Percentiles rank a stretch among this genome's conserved stretches.
These are phyloP conservation scores for Dicorynia guianensis DNA, from an alignment of 306 rosid genomes.

Conservation along the genomic window DNA sequence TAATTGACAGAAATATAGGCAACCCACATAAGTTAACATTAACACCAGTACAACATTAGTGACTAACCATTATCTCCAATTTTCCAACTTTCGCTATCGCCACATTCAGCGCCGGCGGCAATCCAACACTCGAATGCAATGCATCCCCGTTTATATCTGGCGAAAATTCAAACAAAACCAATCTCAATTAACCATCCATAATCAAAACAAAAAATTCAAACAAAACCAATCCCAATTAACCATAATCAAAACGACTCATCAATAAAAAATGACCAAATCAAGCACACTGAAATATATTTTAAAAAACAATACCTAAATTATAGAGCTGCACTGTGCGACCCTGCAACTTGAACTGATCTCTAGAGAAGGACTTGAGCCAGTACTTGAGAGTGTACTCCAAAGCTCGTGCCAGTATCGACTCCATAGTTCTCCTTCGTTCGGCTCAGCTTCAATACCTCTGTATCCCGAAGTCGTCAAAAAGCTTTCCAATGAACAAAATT, in stretches of 20 bases:
- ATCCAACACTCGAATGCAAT: conserved; percentile 90
- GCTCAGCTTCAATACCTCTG: conserved; percentile 11
- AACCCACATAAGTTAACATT: neutral
- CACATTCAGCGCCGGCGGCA: conserved; percentile 85
- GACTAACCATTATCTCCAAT: conserved; percentile 83
- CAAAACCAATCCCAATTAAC: conserved; percentile 30
- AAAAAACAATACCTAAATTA: conserved; percentile 67
- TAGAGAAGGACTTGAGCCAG: conserved; percentile 91
- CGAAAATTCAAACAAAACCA: conserved; percentile 28
- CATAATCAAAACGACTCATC: neutral
- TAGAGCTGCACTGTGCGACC: conserved; percentile 89
- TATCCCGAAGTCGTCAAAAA: neutral
- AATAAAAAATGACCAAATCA: neutral
- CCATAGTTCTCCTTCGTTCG: conserved; percentile 53
- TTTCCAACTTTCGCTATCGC: conserved; percentile 84
- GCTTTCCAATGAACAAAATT: neutral
- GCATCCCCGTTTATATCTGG: conserved; percentile 91
- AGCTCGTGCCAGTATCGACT: conserved; percentile 83
- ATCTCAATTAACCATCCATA: conserved; percentile 27
- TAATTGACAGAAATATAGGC: neutral
- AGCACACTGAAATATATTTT: neutral
- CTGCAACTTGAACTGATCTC: conserved; percentile 95
- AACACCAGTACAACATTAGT: neutral
- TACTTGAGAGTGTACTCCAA: conserved; percentile 94
- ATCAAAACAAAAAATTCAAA: neutral